Percentiles rank a stretch among this genome's conserved stretches.
These are phyloP conservation scores for Biscutella auriculata DNA, from an alignment of 441 rosid genomes.

Conservation along the genomic window DNA sequence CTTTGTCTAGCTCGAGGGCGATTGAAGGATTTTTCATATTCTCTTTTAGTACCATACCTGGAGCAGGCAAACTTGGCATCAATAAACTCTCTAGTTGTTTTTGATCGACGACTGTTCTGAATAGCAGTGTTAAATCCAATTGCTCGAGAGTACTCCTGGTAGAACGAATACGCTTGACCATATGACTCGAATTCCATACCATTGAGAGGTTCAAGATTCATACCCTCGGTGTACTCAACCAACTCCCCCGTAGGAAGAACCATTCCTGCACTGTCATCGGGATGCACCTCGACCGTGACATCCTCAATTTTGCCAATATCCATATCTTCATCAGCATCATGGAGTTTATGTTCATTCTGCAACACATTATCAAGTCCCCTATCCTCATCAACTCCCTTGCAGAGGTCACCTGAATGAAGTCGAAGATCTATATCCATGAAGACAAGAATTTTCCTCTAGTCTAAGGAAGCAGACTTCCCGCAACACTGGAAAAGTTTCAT, in stretches of 20 bases:
- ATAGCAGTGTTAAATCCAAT: constrained; percentile 78
- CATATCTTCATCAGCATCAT: constrained; percentile 32
- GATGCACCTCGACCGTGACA: constrained; percentile 33
- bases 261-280: constrained; percentile 32
- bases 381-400: constrained; percentile 42
- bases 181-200: constrained; percentile 90
- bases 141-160: constrained; percentile 78
- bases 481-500: constrained; percentile 15
- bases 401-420: constrained; percentile 73
- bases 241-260: constrained; percentile 24
- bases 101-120: constrained; percentile 80
- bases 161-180: constrained; percentile 69
- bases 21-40: constrained; percentile 65
- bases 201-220: constrained; percentile 62
- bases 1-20: constrained; percentile 67
- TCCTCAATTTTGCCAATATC: constrained; percentile 36
- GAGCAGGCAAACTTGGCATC: constrained; percentile 91
- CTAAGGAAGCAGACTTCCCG: background rate
- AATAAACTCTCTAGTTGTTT: constrained; percentile 71
- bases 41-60: constrained; percentile 76
- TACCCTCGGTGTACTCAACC: constrained; percentile 42
- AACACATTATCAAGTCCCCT: constrained; percentile 44
- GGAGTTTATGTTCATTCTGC: constrained; percentile 40
- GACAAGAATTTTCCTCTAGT: background rate
- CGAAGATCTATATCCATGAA: constrained; percentile 74